A percentile compares a stretch with the other conserved stretches of the same genome.
Evolutionary conservation across 2,329 filamentous ascomycete species (phyloP).

Genomic region (Aspergillus cejpii): DNA sequence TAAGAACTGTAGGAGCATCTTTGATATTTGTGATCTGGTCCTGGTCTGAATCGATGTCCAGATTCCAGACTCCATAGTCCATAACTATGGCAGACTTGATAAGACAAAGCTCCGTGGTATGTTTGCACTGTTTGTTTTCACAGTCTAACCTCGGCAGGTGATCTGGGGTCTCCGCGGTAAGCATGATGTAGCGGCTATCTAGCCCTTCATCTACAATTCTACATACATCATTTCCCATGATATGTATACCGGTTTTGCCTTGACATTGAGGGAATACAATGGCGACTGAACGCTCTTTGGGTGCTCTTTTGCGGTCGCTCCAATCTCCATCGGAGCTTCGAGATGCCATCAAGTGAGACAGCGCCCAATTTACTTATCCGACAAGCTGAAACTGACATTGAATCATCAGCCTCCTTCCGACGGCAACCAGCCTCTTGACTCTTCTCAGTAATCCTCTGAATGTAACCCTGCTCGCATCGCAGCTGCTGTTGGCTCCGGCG

Average conservation of each 20-base stretch:
- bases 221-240: conserved; percentile 8
- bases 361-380: not conserved
- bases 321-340: conserved; percentile 53
- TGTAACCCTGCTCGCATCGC: conserved; percentile 53
- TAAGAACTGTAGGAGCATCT: not conserved
- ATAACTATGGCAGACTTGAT: conserved; percentile 5
- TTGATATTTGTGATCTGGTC: too few species aligned
- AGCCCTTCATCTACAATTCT: not conserved
- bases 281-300: conserved; percentile 56
- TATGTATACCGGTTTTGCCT: not conserved
- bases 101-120: too few species aligned
- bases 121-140: conserved; percentile 32
- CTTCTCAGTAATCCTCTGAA: conserved; percentile 56
- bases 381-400: conserved; percentile 9
- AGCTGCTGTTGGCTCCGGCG: conserved; percentile 53
- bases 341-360: conserved; percentile 52
- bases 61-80: too few species aligned
- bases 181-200: conserved; percentile 3
- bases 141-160: conserved; percentile 28
- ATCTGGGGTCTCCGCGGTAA: conserved; percentile 29
- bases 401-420: conserved; percentile 46
- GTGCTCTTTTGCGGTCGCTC: conserved; percentile 54
- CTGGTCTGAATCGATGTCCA: too few species aligned
- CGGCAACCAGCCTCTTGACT: conserved; percentile 42
- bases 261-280: conserved; percentile 30